Base-by-base conservation (phyloP, 495 filamentous ascomycete species). In the Penicillium pancosmium region DNA sequence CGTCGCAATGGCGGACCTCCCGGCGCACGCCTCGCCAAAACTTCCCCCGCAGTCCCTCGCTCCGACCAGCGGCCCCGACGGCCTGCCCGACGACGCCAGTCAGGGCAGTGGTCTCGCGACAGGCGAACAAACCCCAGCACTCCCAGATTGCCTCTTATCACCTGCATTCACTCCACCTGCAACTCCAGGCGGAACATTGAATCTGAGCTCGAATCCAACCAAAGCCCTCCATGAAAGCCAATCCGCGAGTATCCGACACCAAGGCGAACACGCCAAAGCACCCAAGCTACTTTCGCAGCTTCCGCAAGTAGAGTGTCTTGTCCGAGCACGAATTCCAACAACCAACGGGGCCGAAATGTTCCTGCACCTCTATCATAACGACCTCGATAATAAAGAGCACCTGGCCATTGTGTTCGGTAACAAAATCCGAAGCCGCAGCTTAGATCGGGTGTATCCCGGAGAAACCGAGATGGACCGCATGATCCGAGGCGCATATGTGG, bases 391-490 rank as follows among this genome's bases (percentile, higher is more conserved):
- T 52, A 98, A 98, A 74, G 94, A 98, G 68, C 94, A 98, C 73
- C 77, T 98, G 38, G 94, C 94, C n/a, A 98, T 98, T 60, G 94
- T 98, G 1, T 98, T 98, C 69, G 94, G 94, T 4, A 81, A 86
- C 52, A 80, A 83, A 25, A 98, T 98, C 62, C 82, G 95, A 46
- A 92, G 88, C 63, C 80, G 79, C 51, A 91, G 87, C 23, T 78
- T 98, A 34, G 92, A 98, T 72, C 83, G 86, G 27, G 84, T 86
- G 36, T 79, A 89, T 36, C 88, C 89, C 11, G 94, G 94, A 12
- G 94, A 98, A 75, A 94, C 91, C 1, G 95, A 98, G 74, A 87
- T 91, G 84, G 95, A 97, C 75, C 88, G 94, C 48, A 93, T 98
- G 85, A 93, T 96, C 50, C 80, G 94, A 48, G 94, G 94, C 36